Evolutionary conservation across 768 basidiomycete genomes (phyloP), one percentile per base, ranked within the genome.

Genomic region (Kwoniella newhampshirensis): DNA sequence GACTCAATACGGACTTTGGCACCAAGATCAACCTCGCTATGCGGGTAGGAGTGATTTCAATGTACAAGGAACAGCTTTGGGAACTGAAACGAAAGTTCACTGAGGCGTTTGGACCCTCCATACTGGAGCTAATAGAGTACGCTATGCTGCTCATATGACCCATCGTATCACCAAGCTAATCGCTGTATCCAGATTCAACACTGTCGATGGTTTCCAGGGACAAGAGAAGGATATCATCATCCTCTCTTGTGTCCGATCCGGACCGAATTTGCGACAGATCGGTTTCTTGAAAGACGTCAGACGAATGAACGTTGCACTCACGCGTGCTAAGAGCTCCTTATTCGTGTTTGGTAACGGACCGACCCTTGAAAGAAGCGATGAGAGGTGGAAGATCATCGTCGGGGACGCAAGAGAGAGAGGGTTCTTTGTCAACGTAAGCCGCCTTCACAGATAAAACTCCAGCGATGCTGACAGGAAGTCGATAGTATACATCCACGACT

Each of bases 161-260:
- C 21, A 28, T 30, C n/a, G 17, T 9, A 44, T 11, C 18, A 7
- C 6, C 13, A 28, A 9, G 18, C 6, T 8, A 30, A n/a, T 37
- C 6, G 21, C 20, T 5, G 3, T 51, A 4, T 46, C 5, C 27
- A 77, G 75, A 68, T 97, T 99, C 79, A 88, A 96, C 73, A 98
- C 96, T 0, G 94, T 99, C 36, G 94, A 99, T 77, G 96, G 94
- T 9, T 98, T 98, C 71, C 96, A 99, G 76, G 96, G 96, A 45
- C 96, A 99, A 78, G 96, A 99, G 76, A 99, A 99, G 75, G 91
- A 94, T 66, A 84, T 99, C 51, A 94, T 99, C 77, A 97, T 99
- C 63, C 81, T 99, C 18, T 98, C 96, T 2, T 96, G 92, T 73
- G 96, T 98, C 18, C 85, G 96, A 61, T 88, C 91, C 9, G 92